These are phyloP conservation scores for Dendrocalamus sinicus DNA, from an alignment of 176 grass and related monocot species.

Conservation along the genomic window DNA sequence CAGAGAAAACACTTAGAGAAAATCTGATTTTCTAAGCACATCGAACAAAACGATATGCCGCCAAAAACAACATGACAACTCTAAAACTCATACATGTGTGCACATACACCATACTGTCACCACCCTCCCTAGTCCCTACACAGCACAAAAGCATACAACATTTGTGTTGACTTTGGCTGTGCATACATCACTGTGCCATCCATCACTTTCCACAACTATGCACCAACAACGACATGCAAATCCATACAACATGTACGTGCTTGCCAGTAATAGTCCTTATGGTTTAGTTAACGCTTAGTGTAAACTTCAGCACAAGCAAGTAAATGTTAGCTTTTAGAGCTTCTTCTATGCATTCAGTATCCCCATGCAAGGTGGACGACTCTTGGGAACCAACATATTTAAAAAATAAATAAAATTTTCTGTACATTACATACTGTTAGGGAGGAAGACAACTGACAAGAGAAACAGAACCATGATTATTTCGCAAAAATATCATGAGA, in stretches of 20 bases:
- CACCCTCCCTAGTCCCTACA: conserved; percentile 17
- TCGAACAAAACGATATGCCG: background rate
- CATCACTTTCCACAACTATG: background rate
- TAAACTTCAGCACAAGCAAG: background rate
- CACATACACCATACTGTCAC: background rate
- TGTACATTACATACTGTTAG: background rate
- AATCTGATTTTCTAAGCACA: background rate
- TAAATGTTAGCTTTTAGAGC: background rate
- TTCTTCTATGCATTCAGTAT: conserved; percentile 20
- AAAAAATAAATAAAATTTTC: background rate
- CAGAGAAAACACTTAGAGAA: background rate
- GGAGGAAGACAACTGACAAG: background rate
- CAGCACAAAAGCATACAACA: background rate
- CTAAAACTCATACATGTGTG: background rate
- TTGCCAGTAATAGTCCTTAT: background rate
- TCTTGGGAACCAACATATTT: background rate
- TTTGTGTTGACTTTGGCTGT: background rate
- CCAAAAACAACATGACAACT: background rate
- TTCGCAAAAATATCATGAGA: background rate
- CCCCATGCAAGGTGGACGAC: background rate
- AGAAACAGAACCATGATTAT: background rate
- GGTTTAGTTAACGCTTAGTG: background rate
- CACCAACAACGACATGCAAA: background rate
- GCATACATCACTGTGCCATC: background rate
- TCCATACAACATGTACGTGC: background rate